Evolutionary conservation across 2,329 filamentous ascomycete species (phyloP), one percentile per base, ranked within the genome.

Genomic region (Penicillium janthinellum): DNA sequence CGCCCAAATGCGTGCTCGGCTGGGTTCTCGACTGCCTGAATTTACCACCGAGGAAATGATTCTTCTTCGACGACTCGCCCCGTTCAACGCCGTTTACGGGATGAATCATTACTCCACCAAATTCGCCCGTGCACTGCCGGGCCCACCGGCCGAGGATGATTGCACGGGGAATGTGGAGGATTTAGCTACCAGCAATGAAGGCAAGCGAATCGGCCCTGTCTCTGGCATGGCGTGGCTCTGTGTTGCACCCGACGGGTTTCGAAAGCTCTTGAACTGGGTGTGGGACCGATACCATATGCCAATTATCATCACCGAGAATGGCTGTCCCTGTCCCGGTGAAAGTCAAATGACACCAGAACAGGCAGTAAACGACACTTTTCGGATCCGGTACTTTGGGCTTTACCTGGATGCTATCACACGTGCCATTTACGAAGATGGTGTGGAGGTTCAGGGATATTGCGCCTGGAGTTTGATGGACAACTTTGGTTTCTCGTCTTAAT

Each of bases 101-200:
- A 63, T 65, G 60, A 65, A 65, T 34, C 56, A 63, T 41, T 65
- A 65, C 22, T 56, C 63, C 7, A 56, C 60, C 4, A 56, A 59
- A 22, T 63, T 54, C 28, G 56, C 56, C 4, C 56, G 56, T 7
- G 48, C 52, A 2, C 54, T 56, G 11, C 34, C 34, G 4, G 50
- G n/a, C 7, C 45, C 58, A 10, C 55, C 63, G 0, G 22, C 58
- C 90, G 50, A 39, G 25, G 58, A 65, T 28, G 63, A 65, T 44
- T 61, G 50, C 31, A 54, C 54, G 0, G 56, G 63, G 0, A 59
- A 65, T 39, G 48, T 63, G 11, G 60, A 59, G 12, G 58, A 61
- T 12, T 12, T 44, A 4, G 8, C 51, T 7, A 54, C 28, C 12
- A 65, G 61, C 37, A 53, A n/a, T 4, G 42, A 55, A 15, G 58